These are phyloP conservation scores for Akanthomyces muscarius DNA, from an alignment of 2,329 filamentous ascomycete species.

Conservation along the genomic window DNA sequence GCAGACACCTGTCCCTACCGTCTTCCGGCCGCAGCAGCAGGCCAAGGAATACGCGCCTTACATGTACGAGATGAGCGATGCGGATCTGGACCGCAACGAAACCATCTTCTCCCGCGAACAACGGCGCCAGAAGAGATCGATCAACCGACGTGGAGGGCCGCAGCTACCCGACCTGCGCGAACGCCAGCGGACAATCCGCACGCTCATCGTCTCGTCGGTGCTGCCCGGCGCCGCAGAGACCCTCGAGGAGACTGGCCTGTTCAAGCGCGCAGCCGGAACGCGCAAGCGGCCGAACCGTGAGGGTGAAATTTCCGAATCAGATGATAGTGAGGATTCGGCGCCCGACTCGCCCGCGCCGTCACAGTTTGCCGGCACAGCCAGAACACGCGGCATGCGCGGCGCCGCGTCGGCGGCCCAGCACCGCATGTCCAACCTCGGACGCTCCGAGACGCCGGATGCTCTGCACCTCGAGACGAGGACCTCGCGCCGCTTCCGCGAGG, in stretches of 20 bases:
- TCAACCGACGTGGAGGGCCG: constrained; percentile 88
- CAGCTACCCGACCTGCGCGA: constrained; percentile 95
- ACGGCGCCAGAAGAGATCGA: constrained; percentile 87
- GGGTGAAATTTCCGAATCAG: constrained; percentile 81
- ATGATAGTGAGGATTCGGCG: constrained; percentile 84
- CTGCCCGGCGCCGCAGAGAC: constrained; percentile 79
- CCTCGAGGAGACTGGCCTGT: constrained; percentile 81
- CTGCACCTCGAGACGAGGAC: constrained; percentile 68
- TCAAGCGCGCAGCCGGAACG: constrained; percentile 67
- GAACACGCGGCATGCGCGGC: constrained; percentile 83
- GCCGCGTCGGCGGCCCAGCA: constrained; percentile 83
- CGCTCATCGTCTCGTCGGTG: constrained; percentile 85
- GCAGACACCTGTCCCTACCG: constrained; percentile 72
- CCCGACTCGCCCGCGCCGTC: constrained; percentile 81
- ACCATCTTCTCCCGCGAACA: constrained; percentile 92
- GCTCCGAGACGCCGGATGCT: constrained; percentile 86
- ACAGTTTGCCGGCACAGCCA: constrained; percentile 70
- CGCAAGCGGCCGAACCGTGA: constrained; percentile 53
- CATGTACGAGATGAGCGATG: constrained; percentile 88
- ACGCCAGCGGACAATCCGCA: constrained; percentile 86
- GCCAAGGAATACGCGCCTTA: constrained; percentile 94
- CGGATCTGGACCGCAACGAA: constrained; percentile 85
- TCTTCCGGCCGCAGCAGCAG: constrained; percentile 86
- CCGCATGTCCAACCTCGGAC: constrained; percentile 74
- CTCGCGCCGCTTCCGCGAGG: constrained; percentile 65